Conservation (phyloP, 1,284 basidiomycete genomes). For the Ganoderma meredithae region DNA sequence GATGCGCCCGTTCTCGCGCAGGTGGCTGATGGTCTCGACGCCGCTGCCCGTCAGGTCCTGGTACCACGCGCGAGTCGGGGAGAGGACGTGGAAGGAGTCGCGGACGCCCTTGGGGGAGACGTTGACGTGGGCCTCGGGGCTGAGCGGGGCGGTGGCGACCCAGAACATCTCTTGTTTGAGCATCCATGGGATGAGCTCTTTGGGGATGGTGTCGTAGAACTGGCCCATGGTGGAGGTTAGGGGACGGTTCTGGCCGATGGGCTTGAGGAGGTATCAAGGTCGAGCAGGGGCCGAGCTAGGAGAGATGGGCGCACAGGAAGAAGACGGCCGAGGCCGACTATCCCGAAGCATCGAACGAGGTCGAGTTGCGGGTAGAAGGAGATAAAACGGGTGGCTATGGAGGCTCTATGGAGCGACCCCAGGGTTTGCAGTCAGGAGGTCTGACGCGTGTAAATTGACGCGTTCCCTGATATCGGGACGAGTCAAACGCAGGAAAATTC, state of each 20-base stretch:
- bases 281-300: not conserved
- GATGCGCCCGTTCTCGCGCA: conserved; percentile 65
- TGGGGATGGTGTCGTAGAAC: conserved; percentile 57
- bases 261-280: not conserved
- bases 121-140: conserved; percentile 58
- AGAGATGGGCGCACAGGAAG: not conserved
- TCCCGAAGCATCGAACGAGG: not conserved
- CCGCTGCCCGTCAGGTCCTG: conserved; percentile 65
- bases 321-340: not conserved
- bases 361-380: not conserved
- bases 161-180: conserved; percentile 61
- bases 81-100: conserved; percentile 58
- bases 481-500: not conserved
- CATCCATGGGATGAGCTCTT: conserved; percentile 55
- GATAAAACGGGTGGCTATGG: not conserved
- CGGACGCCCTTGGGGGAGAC: conserved; percentile 62
- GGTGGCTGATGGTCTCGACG: conserved; percentile 62
- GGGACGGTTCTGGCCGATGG: not conserved
- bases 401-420: not conserved
- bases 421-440: not conserved
- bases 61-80: conserved; percentile 60
- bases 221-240: conserved; percentile 49
- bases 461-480: not conserved
- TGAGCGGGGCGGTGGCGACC: conserved; percentile 64
- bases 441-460: not conserved